These are phyloP conservation scores for Rubia peregrina DNA, from an alignment of 305 asterid genomes.

Conservation along the genomic window DNA sequence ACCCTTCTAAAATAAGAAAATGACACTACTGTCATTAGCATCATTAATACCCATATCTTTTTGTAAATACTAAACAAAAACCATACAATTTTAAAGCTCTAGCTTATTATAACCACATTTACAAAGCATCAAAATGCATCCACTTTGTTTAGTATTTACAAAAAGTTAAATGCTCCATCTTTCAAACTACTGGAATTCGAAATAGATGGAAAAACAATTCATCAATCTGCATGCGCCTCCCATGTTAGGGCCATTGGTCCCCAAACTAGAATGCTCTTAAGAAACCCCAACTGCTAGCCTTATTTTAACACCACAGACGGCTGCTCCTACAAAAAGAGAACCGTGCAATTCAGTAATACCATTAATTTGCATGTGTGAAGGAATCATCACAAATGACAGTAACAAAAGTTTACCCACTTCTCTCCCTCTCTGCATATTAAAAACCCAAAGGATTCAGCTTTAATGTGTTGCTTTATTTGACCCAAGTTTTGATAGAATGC, in stretches of 20 bases:
- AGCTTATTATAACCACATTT: too few species aligned
- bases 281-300: neutral
- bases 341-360: neutral
- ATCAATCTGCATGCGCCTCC: neutral
- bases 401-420: neutral
- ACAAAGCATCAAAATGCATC: too few species aligned
- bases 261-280: conserved; percentile 9
- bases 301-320: conserved; percentile 9
- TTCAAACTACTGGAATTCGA: neutral
- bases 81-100: too few species aligned
- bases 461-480: neutral
- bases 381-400: conserved; percentile 9
- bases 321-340: conserved; percentile 6
- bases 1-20: too few species aligned
- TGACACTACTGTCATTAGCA: too few species aligned
- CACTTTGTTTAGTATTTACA: too few species aligned
- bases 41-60: too few species aligned
- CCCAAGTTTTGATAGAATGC: neutral
- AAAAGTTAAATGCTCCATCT: too few species aligned
- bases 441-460: neutral
- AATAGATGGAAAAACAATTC: neutral
- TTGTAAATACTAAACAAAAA: too few species aligned
- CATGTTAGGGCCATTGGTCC: conserved; percentile 22
- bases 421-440: neutral
- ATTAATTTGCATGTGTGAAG: conserved; percentile 12